Conservation (phyloP, 176 grass and related monocot species). For the Tuctoria greenei region DNA sequence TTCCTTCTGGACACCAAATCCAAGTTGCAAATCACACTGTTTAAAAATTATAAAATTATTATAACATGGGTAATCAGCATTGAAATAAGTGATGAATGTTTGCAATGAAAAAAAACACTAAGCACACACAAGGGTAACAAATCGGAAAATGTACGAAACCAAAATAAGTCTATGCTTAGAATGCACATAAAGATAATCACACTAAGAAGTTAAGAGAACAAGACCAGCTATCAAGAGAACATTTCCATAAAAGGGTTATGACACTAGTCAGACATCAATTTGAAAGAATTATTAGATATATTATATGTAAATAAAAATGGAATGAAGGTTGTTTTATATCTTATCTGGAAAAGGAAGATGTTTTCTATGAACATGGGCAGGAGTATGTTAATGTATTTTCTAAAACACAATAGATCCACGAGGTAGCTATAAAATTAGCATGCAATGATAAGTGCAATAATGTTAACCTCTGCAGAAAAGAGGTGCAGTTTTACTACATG, state of each 20-base stretch:
- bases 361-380: background rate
- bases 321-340: background rate
- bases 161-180: background rate
- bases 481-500: no score
- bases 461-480: no score
- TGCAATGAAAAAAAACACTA: background rate
- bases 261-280: background rate
- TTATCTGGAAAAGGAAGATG: background rate
- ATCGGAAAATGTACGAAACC: slow-evolving; percentile 11
- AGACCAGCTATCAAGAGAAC: background rate
- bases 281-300: background rate
- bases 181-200: background rate
- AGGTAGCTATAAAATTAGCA: no score
- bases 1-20: slow-evolving; percentile 53
- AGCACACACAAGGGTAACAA: background rate
- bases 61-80: slow-evolving; percentile 17
- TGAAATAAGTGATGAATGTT: background rate
- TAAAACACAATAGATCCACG: slow-evolving; percentile 6
- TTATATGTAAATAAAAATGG: background rate
- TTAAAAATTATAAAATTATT: slow-evolving; percentile 22
- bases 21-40: slow-evolving; percentile 63
- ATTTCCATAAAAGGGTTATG: background rate
- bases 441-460: no score
- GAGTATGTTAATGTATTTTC: background rate
- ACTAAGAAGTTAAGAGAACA: slow-evolving; percentile 3